Conservation (phyloP, 163 green algal genomes). For the Chloromonas sp. region DNA sequence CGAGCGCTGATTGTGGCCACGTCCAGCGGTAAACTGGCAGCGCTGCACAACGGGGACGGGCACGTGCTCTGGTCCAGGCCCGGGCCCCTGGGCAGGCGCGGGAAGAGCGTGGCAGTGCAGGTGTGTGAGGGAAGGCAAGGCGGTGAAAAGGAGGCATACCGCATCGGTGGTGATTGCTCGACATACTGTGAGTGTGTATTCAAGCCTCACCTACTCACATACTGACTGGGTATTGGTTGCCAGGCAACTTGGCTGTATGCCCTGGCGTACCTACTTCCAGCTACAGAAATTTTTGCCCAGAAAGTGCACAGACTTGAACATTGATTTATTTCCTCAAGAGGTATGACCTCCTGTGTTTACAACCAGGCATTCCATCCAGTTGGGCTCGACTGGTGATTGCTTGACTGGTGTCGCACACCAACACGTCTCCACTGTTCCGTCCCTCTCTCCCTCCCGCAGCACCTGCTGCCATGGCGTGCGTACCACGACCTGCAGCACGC, state of each 20-base stretch:
- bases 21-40: conserved; percentile 56
- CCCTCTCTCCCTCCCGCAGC: background rate
- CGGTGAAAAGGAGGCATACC: background rate
- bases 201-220: too few species aligned
- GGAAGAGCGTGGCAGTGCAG: background rate
- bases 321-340: too few species aligned
- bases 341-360: too few species aligned
- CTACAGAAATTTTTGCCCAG: too few species aligned
- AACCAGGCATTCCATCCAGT: too few species aligned
- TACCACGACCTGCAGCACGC: conserved; percentile 59
- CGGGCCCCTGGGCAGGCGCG: background rate
- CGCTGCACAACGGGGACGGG: conserved; percentile 88
- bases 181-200: too few species aligned
- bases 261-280: too few species aligned
- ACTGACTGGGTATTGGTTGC: too few species aligned
- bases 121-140: background rate
- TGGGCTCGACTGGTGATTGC: too few species aligned
- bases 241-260: too few species aligned
- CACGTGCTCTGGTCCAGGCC: conserved; percentile 64
- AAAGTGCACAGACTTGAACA: too few species aligned
- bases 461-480: conserved; percentile 46
- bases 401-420: too few species aligned
- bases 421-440: background rate
- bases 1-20: conserved; percentile 57
- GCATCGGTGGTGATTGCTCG: background rate